phyloP scores from a whole-genome alignment of 2,329 filamentous ascomycete genomes.

The Penicillium psychrosexuale region DNA sequence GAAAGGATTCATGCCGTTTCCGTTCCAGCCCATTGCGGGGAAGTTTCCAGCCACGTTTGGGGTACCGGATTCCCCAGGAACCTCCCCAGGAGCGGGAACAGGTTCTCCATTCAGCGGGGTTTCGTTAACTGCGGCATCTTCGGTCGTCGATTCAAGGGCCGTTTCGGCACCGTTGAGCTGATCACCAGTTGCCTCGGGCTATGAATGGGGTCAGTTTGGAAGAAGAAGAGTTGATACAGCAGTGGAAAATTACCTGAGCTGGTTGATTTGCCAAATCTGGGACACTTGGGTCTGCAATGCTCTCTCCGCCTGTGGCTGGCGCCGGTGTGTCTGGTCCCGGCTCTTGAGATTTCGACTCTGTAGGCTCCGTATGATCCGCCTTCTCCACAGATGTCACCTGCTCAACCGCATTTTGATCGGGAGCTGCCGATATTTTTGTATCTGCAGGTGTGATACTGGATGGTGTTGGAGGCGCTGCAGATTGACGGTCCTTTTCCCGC shows the following conservation, averaged over 20 bases:
- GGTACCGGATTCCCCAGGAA: slow-evolving; percentile 5
- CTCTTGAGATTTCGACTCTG: slow-evolving; percentile 13
- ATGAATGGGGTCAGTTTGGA: background rate
- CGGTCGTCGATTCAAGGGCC: slow-evolving; percentile 10
- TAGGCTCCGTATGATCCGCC: slow-evolving; percentile 7
- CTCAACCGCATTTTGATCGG: slow-evolving; percentile 21
- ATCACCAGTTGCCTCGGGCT: slow-evolving; percentile 17
- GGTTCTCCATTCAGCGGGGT: background rate
- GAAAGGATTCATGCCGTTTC: slow-evolving; percentile 64
- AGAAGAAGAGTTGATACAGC: background rate
- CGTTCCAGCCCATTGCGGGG: slow-evolving; percentile 60
- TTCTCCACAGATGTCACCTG: slow-evolving; percentile 9
- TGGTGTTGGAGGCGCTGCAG: slow-evolving; percentile 33
- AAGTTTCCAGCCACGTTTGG: slow-evolving; percentile 52
- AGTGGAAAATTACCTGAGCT: slow-evolving; percentile 18
- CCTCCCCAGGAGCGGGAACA: background rate
- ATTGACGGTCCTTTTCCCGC: slow-evolving; percentile 60
- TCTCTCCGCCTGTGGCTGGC: slow-evolving; percentile 7
- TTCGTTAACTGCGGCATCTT: slow-evolving; percentile 9
- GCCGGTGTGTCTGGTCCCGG: slow-evolving; percentile 5
- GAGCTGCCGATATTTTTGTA: slow-evolving; percentile 11
- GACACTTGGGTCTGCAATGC: slow-evolving; percentile 1
- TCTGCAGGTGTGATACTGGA: slow-evolving; percentile 25
- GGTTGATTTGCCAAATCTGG: slow-evolving; percentile 5
- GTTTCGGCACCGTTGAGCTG: slow-evolving; percentile 8